A percentile compares a stretch with the other conserved stretches of the same genome.
Conservation (phyloP, 805 yeast species). For the Wickerhamomyces chaumierensis region DNA sequence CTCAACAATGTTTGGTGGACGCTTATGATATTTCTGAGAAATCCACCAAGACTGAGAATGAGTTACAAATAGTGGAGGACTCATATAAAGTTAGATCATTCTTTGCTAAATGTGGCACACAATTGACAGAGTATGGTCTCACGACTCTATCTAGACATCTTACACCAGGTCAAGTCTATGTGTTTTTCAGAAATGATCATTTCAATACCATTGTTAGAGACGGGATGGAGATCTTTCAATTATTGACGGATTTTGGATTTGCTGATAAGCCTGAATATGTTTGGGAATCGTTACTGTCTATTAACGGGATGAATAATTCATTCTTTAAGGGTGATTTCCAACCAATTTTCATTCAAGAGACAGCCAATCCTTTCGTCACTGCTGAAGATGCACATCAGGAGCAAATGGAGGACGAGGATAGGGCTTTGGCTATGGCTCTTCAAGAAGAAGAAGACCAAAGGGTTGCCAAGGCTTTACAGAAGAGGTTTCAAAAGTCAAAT, state of each 20-base stretch:
- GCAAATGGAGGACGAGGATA: conserved; percentile 23
- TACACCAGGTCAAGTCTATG: conserved; percentile 42
- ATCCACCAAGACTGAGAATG: conserved; percentile 12
- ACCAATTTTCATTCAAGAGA: conserved; percentile 19
- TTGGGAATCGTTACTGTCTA: conserved; percentile 71
- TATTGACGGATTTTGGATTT: conserved; percentile 71
- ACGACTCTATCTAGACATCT: conserved; percentile 31
- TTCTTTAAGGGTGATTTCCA: conserved; percentile 59
- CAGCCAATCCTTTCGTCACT: conserved; percentile 14
- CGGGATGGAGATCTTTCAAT: conserved; percentile 37
- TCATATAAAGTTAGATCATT: conserved; percentile 31
- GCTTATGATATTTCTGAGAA: conserved; percentile 26
- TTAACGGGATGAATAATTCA: conserved; percentile 57
- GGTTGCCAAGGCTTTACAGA: conserved; percentile 35
- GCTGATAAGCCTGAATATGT: conserved; percentile 36
- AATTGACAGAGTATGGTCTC: conserved; percentile 64
- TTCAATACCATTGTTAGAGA: conserved; percentile 58
- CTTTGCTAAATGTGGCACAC: conserved; percentile 56
- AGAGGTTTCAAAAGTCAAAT: conserved; percentile 16
- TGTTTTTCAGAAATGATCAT: conserved; percentile 85
- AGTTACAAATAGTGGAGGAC: conserved; percentile 22
- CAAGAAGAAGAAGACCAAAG: conserved; percentile 49
- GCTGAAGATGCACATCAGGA: no score
- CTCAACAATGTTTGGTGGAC: conserved; percentile 46
- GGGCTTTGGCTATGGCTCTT: conserved; percentile 29